These are phyloP conservation scores for Leccinum barrowsii DNA, from an alignment of 768 basidiomycete genomes.

Conservation along the genomic window DNA sequence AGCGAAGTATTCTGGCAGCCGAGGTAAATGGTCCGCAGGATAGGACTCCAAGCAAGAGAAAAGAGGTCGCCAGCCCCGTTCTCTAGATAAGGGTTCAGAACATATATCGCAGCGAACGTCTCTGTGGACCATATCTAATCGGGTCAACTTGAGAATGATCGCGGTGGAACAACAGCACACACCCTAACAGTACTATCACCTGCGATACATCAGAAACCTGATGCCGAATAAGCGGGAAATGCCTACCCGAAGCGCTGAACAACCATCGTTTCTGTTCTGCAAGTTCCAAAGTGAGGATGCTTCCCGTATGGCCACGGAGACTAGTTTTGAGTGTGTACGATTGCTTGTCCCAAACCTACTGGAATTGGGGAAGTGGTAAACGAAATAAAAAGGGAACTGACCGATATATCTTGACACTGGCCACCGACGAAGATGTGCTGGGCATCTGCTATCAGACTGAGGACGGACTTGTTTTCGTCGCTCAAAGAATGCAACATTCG, in stretches of 20 bases:
- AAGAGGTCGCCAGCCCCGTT: constrained; percentile 85
- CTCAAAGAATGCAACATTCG: constrained; percentile 66
- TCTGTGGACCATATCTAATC: constrained; percentile 78
- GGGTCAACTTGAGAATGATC: constrained; percentile 4
- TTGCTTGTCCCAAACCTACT: constrained; percentile 81
- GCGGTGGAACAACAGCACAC: constrained; percentile 18
- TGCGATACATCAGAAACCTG: constrained; percentile 27
- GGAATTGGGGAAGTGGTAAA: not conserved
- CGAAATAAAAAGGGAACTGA: constrained; percentile 31
- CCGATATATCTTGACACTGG: constrained; percentile 73
- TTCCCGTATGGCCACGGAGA: constrained; percentile 79
- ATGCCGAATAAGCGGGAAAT: not conserved
- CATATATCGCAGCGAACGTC: constrained; percentile 60
- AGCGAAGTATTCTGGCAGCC: constrained; percentile 93
- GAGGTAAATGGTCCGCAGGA: constrained; percentile 69
- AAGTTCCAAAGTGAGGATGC: constrained; percentile 76
- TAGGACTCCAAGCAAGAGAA: constrained; percentile 73
- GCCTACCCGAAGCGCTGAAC: constrained; percentile 83
- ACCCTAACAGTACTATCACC: constrained; percentile 89
- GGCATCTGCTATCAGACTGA: constrained; percentile 71
- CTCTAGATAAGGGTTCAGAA: constrained; percentile 76
- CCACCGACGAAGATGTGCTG: constrained; percentile 79
- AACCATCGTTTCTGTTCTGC: constrained; percentile 78
- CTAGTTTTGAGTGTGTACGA: constrained; percentile 65
- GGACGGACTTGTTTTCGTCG: constrained; percentile 64